Evolutionary conservation across 177 flowering plant genomes (phyloP).

Genomic region (Vitis hybrid): DNA sequence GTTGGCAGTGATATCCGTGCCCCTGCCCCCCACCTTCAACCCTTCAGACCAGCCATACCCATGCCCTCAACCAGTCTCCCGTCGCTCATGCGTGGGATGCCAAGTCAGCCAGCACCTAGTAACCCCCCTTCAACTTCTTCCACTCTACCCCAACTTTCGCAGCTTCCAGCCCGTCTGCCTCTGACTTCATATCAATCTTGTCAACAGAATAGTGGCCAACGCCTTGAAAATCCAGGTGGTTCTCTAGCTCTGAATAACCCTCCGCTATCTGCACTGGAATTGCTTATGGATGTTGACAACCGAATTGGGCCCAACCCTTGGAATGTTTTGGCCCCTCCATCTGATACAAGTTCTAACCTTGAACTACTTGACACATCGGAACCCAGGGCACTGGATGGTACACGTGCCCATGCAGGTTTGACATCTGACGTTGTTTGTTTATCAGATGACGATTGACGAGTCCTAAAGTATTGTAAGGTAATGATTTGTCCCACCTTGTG

Average conservation of each 20-base stretch:
- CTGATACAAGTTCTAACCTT: constrained; percentile 6
- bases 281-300: constrained; percentile 23
- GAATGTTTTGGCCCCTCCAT: constrained; percentile 6
- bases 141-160: constrained; percentile 13
- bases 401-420: constrained; percentile 6
- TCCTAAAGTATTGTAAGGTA: background rate
- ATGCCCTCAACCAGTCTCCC: constrained; percentile 15
- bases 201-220: constrained; percentile 12
- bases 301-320: constrained; percentile 15
- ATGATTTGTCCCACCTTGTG: too few species aligned
- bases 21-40: constrained; percentile 64
- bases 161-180: constrained; percentile 8
- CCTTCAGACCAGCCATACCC: constrained; percentile 38
- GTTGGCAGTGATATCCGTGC: constrained; percentile 40
- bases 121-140: constrained; percentile 15
- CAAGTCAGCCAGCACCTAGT: constrained; percentile 21
- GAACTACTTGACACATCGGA: constrained; percentile 4
- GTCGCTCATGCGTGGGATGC: constrained; percentile 12
- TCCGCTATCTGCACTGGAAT: constrained; percentile 13
- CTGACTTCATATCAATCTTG: constrained; percentile 8
- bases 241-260: constrained; percentile 3
- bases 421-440: constrained; percentile 38
- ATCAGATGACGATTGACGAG: constrained; percentile 54
- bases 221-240: constrained; percentile 13
- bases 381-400: constrained; percentile 4